Evolutionary conservation across 352 stramenopile species (phyloP).

Genomic region (Pythium periplocum): DNA sequence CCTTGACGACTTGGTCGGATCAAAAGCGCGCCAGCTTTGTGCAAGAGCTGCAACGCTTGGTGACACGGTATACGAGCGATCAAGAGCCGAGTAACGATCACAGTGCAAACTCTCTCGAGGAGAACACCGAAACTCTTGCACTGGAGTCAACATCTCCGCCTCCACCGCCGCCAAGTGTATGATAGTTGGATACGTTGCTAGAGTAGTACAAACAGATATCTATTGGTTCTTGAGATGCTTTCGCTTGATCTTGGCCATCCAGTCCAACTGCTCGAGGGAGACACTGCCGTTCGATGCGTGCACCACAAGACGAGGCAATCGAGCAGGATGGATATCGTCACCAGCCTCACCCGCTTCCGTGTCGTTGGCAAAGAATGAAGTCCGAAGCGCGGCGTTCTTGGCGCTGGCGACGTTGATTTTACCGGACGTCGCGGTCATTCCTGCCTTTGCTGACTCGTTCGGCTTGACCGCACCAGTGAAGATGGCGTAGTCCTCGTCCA

Average conservation of each 20-base stretch:
- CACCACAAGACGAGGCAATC: conserved; percentile 12
- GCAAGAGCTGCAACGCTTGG: no score
- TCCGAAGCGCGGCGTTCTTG: conserved; percentile 63
- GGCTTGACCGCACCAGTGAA: conserved; percentile 49
- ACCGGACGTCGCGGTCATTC: conserved; percentile 24
- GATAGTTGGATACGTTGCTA: no score
- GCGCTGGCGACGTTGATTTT: conserved; percentile 75
- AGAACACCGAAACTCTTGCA: no score
- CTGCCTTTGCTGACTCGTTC: conserved; percentile 6
- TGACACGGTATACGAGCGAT: no score
- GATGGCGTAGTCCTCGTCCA: conserved; percentile 72
- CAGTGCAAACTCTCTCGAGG: no score
- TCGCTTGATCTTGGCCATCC: conserved; percentile 79
- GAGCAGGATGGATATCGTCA: conserved; percentile 5
- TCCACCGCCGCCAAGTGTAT: no score
- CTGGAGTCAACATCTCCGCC: no score
- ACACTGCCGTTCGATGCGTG: conserved; percentile 19
- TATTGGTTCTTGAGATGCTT: conserved; percentile 35
- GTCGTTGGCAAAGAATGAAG: conserved; percentile 72
- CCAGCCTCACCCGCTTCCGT: conserved; percentile 6
- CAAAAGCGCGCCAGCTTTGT: no score
- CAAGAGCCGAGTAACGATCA: no score
- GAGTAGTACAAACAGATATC: no score
- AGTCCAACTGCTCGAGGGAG: conserved; percentile 50
- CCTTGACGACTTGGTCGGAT: no score